Evolutionary conservation across 306 rosid genomes (phyloP).

Genomic region (Sphenostylis stenocarpa): DNA sequence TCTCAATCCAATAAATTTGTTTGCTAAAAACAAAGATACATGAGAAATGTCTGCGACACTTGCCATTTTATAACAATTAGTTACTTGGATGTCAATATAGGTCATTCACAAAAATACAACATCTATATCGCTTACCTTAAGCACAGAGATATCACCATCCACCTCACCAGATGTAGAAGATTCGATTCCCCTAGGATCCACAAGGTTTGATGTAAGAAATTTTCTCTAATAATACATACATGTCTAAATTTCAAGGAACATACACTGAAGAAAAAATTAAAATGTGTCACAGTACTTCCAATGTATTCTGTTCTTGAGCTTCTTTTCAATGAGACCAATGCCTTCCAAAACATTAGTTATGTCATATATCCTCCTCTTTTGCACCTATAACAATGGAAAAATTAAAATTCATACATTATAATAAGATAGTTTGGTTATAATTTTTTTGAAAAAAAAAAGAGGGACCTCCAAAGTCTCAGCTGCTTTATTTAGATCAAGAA

Average conservation of each 20-base stretch:
- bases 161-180: slow-evolving; percentile 67
- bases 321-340: slow-evolving; percentile 98
- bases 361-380: slow-evolving; percentile 98
- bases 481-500: slow-evolving; percentile 93
- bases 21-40: not conserved
- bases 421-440: slow-evolving; percentile 9
- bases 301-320: slow-evolving; percentile 85
- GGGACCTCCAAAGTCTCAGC: slow-evolving; percentile 91
- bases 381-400: slow-evolving; percentile 62
- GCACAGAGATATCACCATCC: slow-evolving; percentile 66
- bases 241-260: slow-evolving; percentile 24
- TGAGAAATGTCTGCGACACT: slow-evolving; percentile 17
- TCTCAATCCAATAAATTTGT: not conserved
- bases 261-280: slow-evolving; percentile 18
- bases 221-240: slow-evolving; percentile 19
- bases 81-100: slow-evolving; percentile 13
- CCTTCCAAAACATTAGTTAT: slow-evolving; percentile 99
- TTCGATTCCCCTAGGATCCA: slow-evolving; percentile 76
- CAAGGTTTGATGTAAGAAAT: slow-evolving; percentile 39
- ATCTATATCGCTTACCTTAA: slow-evolving; percentile 55
- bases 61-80: slow-evolving; percentile 10
- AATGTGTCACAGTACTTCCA: slow-evolving; percentile 78
- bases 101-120: slow-evolving; percentile 18
- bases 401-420: slow-evolving; percentile 29
- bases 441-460: not conserved